Base-by-base conservation (phyloP, 305 asterid genomes). In the Euphrasia arctica region DNA sequence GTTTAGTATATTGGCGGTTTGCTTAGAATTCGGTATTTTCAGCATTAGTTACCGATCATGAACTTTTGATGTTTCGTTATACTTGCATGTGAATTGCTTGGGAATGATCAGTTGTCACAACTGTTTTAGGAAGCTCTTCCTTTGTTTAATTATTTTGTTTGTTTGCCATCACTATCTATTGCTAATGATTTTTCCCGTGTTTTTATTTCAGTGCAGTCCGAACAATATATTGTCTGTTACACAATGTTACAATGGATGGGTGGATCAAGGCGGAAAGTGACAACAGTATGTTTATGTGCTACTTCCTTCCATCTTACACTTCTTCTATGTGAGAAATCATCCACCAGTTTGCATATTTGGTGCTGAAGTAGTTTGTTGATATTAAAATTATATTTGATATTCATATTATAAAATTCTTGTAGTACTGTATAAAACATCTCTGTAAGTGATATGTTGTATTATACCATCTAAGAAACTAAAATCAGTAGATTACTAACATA, bases 201-300 rank as follows among this genome's bases (percentile, higher is more conserved):
- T 18, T 18, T 73, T 31, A 55, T 28, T 60, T 48, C 67, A 50
- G 70, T 64, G 27, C 66, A 63, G 57, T 64, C 55, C 18, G 67
- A 56, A 68, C 22, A 68, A 60, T 60, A 32, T 41, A 52, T 51
- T 36, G 12, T 65, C 45, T 47, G 28, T 14, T 42, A 45, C 75
- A 79, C 66, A 42, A 92, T 92, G 98, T 77, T 92, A 74, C 98
- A 92, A 78, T 92, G 98, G 98, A 85, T 87, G 98, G 98, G 98
- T 68, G 98, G 98, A 79, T 83, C 98, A 22, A 81, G 97, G 80
- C 79, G 96, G 77, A 89, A 89, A 79, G 90, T 89, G 28, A 69
- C 87, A 18, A 67, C 91, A 25, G 97, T 92, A 77, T 87, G 97
- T 79, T 63, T 42, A 31, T 4, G 42, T 0, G 18, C 61, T 61